phyloP scores from a whole-genome alignment of 1,139 yeast species.

The Hyphopichia khmerensis region DNA sequence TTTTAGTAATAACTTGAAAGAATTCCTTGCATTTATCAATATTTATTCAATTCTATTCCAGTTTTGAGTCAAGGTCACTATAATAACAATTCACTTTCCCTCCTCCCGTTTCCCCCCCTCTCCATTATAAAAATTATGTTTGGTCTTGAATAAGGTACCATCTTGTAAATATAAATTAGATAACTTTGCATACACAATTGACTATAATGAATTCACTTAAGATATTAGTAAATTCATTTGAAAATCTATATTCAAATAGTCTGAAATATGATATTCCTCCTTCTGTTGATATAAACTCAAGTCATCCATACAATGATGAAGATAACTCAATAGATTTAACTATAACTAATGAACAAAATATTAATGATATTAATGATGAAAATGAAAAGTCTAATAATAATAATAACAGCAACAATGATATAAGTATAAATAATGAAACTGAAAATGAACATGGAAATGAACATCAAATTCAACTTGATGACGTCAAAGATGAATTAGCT shows the following conservation, averaged over 20 bases:
- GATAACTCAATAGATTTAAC: background rate
- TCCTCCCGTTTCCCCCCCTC: too few relatives aligned
- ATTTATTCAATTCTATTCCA: too few relatives aligned
- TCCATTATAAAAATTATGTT: background rate
- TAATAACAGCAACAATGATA: conserved; percentile 1
- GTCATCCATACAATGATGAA: conserved; percentile 4
- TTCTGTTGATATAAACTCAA: conserved; percentile 1
- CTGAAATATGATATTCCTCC: conserved; percentile 1
- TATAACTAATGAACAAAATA: conserved; percentile 1
- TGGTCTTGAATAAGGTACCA: background rate
- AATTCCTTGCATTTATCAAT: too few relatives aligned
- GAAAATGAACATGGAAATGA: background rate
- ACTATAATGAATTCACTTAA: conserved; percentile 39
- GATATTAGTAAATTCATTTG: conserved; percentile 36
- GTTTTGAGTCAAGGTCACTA: too few relatives aligned
- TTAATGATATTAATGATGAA: background rate
- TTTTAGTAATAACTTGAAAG: too few relatives aligned
- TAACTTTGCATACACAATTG: background rate
- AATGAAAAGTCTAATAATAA: background rate
- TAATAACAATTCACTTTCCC: too few relatives aligned
- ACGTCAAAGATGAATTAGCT: too few relatives aligned
- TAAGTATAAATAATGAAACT: background rate
- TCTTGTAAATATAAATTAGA: background rate
- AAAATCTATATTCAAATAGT: conserved; percentile 26
- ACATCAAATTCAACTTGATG: background rate